Evolutionary conservation across 139 green algal genomes (phyloP).

Genomic region (Tetraselmis striata): DNA sequence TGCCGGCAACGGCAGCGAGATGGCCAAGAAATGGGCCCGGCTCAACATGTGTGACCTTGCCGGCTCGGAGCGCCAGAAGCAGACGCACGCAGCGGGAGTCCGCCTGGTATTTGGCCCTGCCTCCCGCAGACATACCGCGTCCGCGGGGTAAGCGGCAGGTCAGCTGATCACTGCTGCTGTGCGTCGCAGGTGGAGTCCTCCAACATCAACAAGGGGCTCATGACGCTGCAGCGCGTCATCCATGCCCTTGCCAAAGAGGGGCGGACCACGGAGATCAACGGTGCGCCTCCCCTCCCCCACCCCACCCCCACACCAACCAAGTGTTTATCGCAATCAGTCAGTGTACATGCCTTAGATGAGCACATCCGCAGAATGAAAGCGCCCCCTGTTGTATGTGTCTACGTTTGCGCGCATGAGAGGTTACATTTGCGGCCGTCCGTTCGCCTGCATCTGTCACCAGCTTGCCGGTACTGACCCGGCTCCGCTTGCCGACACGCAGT

Average conservation of each 20-base stretch:
- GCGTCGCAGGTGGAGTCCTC: conserved; percentile 1
- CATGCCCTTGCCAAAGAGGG: neutral
- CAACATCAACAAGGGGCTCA: conserved; percentile 5
- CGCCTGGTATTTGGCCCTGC: neutral
- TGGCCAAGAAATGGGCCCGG: neutral
- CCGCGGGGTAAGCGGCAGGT: too few relatives aligned
- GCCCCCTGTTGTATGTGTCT: too few relatives aligned
- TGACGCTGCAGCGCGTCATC: conserved; percentile 6
- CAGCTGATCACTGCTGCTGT: neutral
- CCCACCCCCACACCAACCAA: too few relatives aligned
- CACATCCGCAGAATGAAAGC: too few relatives aligned
- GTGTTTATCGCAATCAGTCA: too few relatives aligned
- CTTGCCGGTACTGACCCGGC: too few relatives aligned
- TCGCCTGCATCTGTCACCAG: too few relatives aligned
- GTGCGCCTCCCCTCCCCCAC: neutral
- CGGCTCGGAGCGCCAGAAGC: conserved; percentile 5
- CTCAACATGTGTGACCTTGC: conserved; percentile 6
- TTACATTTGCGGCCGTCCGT: too few relatives aligned
- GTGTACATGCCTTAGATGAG: too few relatives aligned
- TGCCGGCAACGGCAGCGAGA: neutral
- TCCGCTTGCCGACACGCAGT: neutral
- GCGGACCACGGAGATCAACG: neutral
- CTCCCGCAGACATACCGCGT: neutral
- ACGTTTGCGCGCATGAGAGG: too few relatives aligned
- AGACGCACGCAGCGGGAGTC: conserved; percentile 3